Percentiles rank a stretch among this genome's conserved stretches.
Conservation (phyloP, 2,329 filamentous ascomycete genomes). For the Apiospora phragmitis region DNA sequence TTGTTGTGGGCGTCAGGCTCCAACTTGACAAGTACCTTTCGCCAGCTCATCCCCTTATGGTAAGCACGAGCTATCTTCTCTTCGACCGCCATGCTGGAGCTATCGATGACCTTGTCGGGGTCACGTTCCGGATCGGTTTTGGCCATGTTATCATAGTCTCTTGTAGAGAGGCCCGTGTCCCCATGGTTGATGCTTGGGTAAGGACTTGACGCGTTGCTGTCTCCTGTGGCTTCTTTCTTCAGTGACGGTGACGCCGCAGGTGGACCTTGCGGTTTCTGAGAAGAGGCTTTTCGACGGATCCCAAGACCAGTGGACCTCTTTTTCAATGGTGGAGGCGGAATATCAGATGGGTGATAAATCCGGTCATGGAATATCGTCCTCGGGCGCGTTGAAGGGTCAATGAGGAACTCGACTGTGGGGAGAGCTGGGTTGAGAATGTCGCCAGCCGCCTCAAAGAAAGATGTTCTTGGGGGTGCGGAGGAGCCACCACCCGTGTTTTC, state of each 20-base stretch:
- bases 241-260: conserved; percentile 25
- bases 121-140: conserved; percentile 49
- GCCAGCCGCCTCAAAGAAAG: conserved; percentile 91
- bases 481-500: conserved; percentile 42
- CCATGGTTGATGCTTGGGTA: conserved; percentile 38
- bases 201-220: conserved; percentile 32
- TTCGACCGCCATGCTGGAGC: conserved; percentile 81
- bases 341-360: conserved; percentile 90
- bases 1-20: conserved; percentile 99
- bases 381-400: conserved; percentile 78
- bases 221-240: conserved; percentile 17
- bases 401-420: conserved; percentile 76
- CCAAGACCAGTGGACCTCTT: conserved; percentile 43
- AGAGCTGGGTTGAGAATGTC: conserved; percentile 90
- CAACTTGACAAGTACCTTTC: conserved; percentile 91
- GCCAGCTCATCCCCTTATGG: conserved; percentile 88
- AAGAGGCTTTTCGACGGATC: conserved; percentile 33
- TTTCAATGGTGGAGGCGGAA: conserved; percentile 76
- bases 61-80: conserved; percentile 98
- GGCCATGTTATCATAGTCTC: conserved; percentile 53
- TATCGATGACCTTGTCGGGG: conserved; percentile 52
- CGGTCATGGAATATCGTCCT: conserved; percentile 96
- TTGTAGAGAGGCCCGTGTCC: conserved; percentile 43
- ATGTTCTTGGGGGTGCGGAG: conserved; percentile 81
- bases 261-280: conserved; percentile 15